Base-by-base conservation (phyloP, 1,284 basidiomycete genomes). In the Ceratobasidium theobromae region DNA sequence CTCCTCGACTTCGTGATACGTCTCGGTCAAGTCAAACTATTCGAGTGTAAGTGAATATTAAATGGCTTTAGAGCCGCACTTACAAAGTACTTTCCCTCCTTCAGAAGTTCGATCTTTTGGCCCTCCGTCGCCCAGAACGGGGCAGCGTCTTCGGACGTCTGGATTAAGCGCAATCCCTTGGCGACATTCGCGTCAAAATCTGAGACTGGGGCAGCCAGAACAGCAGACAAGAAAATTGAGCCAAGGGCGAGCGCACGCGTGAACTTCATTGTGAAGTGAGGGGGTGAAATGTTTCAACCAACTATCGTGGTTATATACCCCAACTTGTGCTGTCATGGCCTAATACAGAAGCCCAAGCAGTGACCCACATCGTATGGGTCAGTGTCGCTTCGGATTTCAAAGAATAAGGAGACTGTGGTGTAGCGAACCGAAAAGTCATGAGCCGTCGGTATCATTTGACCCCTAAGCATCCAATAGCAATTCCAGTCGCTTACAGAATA, bases 21-120 rank as follows among this genome's bases (percentile, higher is more conserved):
- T 66, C 52, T 66, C 65, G 18, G 65, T 66, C 46, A 66, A 41
- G 45, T 66, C 65, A 28, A 66, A 66, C 65, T 66, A 51, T 6
- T 40, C n/a, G 18, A 40, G 4, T 16, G 32, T 51, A 16, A 55
- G 35, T 23, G 43, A 12, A 41, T 8, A 14, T 46, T 12, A 32
- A 55, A 38, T 33, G 28, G 4, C 6, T 25, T 8, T 38, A 8
- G 8, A 16, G 45, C 16, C 25, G 14, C 28, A 66, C 65, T 41
- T 9, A 66, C 65, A 25, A 66, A 66, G 27, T 32, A 30, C n/a
- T 45, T 66, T n/a, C 58, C 43, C 28, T 21, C 45, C 32, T 51
- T 57, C 41, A 62, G 51, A 8, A 66, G 43, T 9, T 66, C 65
- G 28, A 57, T 30, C 28, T 57, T 58, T 23, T 66, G 53, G 33